Evolutionary conservation across 78 protist genomes (phyloP).

Genomic region (Goniomonas avonlea): DNA sequence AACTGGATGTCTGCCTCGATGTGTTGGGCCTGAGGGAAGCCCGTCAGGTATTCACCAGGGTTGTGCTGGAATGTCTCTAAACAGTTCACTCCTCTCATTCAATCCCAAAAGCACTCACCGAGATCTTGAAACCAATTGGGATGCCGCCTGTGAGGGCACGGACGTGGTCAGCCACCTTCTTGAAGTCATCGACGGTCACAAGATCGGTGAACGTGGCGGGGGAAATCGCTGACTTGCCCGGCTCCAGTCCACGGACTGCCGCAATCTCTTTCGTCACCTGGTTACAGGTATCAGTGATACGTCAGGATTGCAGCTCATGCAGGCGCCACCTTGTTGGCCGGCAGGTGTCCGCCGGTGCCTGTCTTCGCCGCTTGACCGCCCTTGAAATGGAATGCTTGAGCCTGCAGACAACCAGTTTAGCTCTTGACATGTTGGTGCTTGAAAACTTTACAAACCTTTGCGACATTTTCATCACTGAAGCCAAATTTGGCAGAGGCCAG

Average conservation of each 20-base stretch:
- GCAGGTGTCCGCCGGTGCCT: conserved; percentile 20
- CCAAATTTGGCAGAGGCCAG: conserved; percentile 7
- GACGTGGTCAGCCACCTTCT: neutral
- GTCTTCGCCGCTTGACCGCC: conserved; percentile 23
- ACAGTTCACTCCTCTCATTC: too few species aligned
- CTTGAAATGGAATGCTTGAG: conserved; percentile 18
- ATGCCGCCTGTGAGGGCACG: neutral
- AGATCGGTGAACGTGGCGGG: neutral
- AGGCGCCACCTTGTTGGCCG: neutral
- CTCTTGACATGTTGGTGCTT: too few species aligned
- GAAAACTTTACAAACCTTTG: too few species aligned
- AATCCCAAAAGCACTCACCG: too few species aligned
- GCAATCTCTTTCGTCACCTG: conserved; percentile 4
- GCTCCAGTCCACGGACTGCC: neutral
- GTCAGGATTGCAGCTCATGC: too few species aligned
- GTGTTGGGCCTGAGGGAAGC: neutral
- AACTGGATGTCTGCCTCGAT: conserved; percentile 15
- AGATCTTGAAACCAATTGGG: conserved; percentile 1
- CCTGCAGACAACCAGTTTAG: too few species aligned
- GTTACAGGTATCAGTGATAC: too few species aligned
- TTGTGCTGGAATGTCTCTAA: too few species aligned
- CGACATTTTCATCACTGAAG: neutral
- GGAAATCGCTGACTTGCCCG: neutral
- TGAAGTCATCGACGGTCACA: neutral
- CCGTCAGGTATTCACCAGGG: too few species aligned